These are phyloP conservation scores for Acacia confusa DNA, from an alignment of 306 rosid genomes.

Conservation along the genomic window DNA sequence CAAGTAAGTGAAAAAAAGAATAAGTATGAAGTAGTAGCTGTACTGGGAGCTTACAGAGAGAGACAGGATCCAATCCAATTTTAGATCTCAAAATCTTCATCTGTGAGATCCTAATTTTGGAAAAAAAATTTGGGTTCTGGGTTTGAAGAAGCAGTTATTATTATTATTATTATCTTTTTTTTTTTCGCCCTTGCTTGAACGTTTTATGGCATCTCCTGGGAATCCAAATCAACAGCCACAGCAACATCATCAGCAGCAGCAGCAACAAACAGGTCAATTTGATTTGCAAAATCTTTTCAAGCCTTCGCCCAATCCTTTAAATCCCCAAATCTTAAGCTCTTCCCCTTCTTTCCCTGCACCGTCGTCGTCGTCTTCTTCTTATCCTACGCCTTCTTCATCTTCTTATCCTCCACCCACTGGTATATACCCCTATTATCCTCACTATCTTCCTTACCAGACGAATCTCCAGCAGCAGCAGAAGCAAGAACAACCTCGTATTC, in stretches of 20 bases:
- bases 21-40: conserved; percentile 18
- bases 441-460: conserved; percentile 44
- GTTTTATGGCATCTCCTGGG: conserved; percentile 57
- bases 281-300: conserved; percentile 60
- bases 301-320: conserved; percentile 36
- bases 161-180: too few species aligned
- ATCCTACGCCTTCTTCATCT: conserved; percentile 49
- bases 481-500: conserved; percentile 37
- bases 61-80: conserved; percentile 9
- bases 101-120: conserved; percentile 33
- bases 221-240: conserved; percentile 39
- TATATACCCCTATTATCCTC: conserved; percentile 49
- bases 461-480: conserved; percentile 19
- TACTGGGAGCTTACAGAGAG: background rate
- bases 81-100: conserved; percentile 42
- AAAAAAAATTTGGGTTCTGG: background rate
- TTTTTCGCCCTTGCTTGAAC: conserved; percentile 4
- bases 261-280: conserved; percentile 40
- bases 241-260: conserved; percentile 31
- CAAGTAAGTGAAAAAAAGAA: conserved; percentile 14
- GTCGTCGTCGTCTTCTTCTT: conserved; percentile 47
- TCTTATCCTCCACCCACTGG: conserved; percentile 77
- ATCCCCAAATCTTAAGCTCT: conserved; percentile 40
- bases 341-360: conserved; percentile 53
- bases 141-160: background rate